A percentile compares a stretch with the other conserved stretches of the same genome.
Conservation (phyloP, 176 grass and related monocot species). For the Triticum monococcum region DNA sequence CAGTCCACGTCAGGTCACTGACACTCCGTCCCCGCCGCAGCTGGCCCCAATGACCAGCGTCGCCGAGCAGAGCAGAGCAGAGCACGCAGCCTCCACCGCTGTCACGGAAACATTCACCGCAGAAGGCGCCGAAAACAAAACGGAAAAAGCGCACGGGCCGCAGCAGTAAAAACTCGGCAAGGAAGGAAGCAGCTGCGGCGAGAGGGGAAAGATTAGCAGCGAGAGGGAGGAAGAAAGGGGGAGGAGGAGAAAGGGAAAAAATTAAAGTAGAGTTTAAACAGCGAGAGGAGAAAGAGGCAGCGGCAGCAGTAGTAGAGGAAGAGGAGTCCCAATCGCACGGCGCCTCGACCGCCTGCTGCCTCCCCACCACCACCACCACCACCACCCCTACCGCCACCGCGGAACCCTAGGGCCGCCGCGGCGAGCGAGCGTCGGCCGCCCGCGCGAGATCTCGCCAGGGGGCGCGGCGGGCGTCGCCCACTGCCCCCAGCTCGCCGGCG, state of each 20-base stretch:
- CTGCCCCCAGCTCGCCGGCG: slow-evolving; percentile 13
- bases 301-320: slow-evolving; percentile 25
- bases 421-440: slow-evolving; percentile 10
- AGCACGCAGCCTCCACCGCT: slow-evolving; percentile 19
- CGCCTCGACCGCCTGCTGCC: slow-evolving; percentile 31
- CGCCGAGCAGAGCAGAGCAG: background rate
- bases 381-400: background rate
- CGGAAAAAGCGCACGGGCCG: background rate
- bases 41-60: background rate
- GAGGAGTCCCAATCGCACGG: slow-evolving; percentile 47
- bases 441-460: slow-evolving; percentile 21
- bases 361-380: slow-evolving; percentile 2
- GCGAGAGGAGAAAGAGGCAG: slow-evolving; percentile 18
- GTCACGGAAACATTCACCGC: slow-evolving; percentile 33
- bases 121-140: background rate
- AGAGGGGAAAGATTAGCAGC: background rate
- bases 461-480: background rate
- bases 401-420: slow-evolving; percentile 23
- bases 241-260: background rate
- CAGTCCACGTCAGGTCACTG: background rate
- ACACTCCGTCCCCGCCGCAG: fast-evolving
- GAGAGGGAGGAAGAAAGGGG: too few species aligned
- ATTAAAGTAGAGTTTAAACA: slow-evolving; percentile 37
- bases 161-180: slow-evolving; percentile 46
- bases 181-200: background rate